A percentile compares a stretch with the other conserved stretches of the same genome.
Evolutionary conservation across 139 green algal species (phyloP).

Genomic region (Axilococcus clingmanii): DNA sequence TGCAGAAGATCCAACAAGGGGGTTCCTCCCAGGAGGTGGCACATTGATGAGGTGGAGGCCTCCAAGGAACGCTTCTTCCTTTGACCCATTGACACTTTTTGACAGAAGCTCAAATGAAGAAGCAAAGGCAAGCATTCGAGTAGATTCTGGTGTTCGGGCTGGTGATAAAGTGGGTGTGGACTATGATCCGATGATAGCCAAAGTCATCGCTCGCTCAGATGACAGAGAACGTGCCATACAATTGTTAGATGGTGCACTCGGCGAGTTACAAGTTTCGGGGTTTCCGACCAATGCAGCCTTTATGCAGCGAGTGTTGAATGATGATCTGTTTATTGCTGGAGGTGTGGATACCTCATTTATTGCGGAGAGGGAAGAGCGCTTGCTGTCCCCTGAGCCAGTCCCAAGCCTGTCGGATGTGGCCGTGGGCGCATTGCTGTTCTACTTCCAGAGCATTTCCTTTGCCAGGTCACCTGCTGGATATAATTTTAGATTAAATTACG

Average conservation of each 20-base stretch:
- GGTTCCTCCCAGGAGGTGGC: conserved; percentile 61
- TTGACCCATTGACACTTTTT: too few species aligned
- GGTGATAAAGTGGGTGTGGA: conserved; percentile 46
- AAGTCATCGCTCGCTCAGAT: conserved; percentile 50
- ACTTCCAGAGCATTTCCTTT: too few species aligned
- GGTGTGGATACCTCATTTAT: conserved; percentile 38
- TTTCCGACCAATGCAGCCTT: conserved; percentile 70
- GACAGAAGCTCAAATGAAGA: neutral
- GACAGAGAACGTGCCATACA: conserved; percentile 26
- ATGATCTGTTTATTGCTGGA: conserved; percentile 44
- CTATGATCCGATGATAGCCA: conserved; percentile 93
- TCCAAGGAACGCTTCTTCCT: conserved; percentile 16
- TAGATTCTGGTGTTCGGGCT: conserved; percentile 54
- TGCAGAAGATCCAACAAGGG: conserved; percentile 62
- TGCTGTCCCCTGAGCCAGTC: conserved; percentile 4
- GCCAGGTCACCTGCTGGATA: neutral
- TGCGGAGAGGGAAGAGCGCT: conserved; percentile 14
- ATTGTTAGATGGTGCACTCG: conserved; percentile 23
- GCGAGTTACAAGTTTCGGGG: conserved; percentile 48
- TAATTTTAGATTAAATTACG: neutral
- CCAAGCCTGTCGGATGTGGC: neutral
- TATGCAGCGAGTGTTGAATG: conserved; percentile 42
- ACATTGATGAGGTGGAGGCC: conserved; percentile 28
- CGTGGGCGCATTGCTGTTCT: neutral
- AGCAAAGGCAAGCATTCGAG: conserved; percentile 22